Percentiles rank a stretch among this genome's conserved stretches.
Conservation (phyloP, 345 rosid species). For the Trapa bicornis region DNA sequence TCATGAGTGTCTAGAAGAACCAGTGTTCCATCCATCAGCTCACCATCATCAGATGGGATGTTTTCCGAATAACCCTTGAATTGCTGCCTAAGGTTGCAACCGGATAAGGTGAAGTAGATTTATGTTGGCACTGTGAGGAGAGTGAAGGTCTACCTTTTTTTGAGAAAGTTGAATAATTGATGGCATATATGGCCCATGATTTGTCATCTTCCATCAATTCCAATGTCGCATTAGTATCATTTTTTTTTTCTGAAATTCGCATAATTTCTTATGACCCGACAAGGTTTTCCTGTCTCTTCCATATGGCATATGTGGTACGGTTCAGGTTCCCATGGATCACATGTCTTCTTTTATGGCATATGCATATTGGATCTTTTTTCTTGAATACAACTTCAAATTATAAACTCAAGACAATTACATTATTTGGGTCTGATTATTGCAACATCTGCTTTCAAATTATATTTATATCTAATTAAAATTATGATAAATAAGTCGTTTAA, state of each 20-base stretch:
- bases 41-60: background rate
- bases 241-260: background rate
- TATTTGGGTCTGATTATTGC: background rate
- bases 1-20: background rate
- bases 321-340: background rate
- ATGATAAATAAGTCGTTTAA: too few species aligned
- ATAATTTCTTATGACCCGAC: background rate
- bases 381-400: background rate
- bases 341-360: background rate
- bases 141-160: background rate
- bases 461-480: too few species aligned
- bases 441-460: too few species aligned
- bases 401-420: background rate
- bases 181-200: background rate
- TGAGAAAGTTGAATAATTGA: background rate
- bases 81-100: background rate
- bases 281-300: background rate
- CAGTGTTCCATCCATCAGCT: background rate
- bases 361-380: background rate
- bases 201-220: background rate
- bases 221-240: background rate
- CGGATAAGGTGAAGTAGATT: background rate
- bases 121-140: background rate
- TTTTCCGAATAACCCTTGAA: background rate
- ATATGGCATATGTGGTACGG: background rate